Evolutionary conservation across 345 rosid species (phyloP), one percentile per base, ranked within the genome.

Genomic region (Erysimum cheiranthoides): DNA sequence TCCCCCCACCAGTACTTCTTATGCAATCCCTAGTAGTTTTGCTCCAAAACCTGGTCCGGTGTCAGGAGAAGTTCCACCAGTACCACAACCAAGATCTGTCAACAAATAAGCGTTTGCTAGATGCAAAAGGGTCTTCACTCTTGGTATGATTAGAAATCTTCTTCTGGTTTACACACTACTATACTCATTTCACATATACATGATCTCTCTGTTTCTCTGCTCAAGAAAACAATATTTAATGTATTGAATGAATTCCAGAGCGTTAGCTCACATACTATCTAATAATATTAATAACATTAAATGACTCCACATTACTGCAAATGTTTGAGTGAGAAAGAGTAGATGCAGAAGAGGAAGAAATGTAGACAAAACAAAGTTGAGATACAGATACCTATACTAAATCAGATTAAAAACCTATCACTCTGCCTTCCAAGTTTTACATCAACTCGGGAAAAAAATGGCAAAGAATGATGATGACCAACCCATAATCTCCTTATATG

Each of bases 21-120:
- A 63, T 28, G 73, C 32, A 54, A 12, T 70, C 66, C 90, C 91
- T 2, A 83, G 85, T 50, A 74, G 76, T 1, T 51, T 71, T 2
- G 59, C 78, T 7, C 89, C 89, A 3, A 86, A 83, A 70, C 90
- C 86, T 8, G 91, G 14, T 49, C 87, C 86, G 3, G 68, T 78
- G 71, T 38, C 78, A 11, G 73, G 59, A n/a, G 81, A 57, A 38
- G 61, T 54, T 78, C 80, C 84, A 40, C 66, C 77, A n/a, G 53
- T 72, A 38, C 78, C 68, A 42, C 82, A 73, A 52, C 93, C 85
- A 66, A 85, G 72, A 85, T 39, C 70, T 9, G 36, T 51, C 61
- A 43, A 42, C 67, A 27, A 63, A 57, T 52, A 70, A 16, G 67
- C 58, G 11, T 35, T 8, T 72, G 50, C 40, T 72, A 30, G 50